Evolutionary conservation across 352 stramenopile genomes (phyloP).

Genomic region (Phytophthora idaei): DNA sequence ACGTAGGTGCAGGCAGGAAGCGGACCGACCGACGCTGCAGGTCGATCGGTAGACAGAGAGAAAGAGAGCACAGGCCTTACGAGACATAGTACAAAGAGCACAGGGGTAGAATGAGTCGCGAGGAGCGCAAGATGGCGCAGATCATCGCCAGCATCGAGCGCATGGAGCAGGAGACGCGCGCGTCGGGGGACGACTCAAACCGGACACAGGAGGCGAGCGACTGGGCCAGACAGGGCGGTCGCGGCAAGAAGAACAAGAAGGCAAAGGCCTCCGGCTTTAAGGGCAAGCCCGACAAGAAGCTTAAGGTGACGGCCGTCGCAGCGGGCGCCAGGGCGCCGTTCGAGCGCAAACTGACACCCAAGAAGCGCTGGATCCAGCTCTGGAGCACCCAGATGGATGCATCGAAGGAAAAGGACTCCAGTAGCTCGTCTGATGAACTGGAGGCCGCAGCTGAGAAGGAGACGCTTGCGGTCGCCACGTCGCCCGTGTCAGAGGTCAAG

Average conservation of each 20-base stretch:
- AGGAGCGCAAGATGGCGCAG: constrained; percentile 82
- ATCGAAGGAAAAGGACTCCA: constrained; percentile 20
- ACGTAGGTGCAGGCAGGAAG: constrained; percentile 5
- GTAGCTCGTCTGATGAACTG: constrained; percentile 13
- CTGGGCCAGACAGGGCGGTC: constrained; percentile 25
- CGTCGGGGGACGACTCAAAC: constrained; percentile 20
- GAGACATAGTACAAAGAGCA: background rate
- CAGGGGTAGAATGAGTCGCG: constrained; percentile 60
- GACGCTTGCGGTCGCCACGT: constrained; percentile 6
- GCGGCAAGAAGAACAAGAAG: constrained; percentile 44
- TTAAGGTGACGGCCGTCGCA: constrained; percentile 42
- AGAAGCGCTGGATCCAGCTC: constrained; percentile 80
- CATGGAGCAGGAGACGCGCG: constrained; percentile 66
- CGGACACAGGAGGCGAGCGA: constrained; percentile 29
- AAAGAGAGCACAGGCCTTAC: background rate
- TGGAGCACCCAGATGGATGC: constrained; percentile 63
- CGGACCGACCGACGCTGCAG: constrained; percentile 2
- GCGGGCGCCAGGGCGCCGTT: constrained; percentile 22
- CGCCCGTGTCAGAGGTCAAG: constrained; percentile 14
- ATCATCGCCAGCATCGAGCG: constrained; percentile 82
- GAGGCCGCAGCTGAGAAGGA: constrained; percentile 10
- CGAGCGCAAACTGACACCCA: constrained; percentile 61
- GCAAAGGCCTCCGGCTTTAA: constrained; percentile 31
- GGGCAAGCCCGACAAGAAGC: constrained; percentile 42
- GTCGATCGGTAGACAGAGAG: constrained; percentile 17